A percentile compares a stretch with the other conserved stretches of the same genome.
These are phyloP conservation scores for Begonia masoniana DNA, from an alignment of 306 rosid genomes.

Conservation along the genomic window DNA sequence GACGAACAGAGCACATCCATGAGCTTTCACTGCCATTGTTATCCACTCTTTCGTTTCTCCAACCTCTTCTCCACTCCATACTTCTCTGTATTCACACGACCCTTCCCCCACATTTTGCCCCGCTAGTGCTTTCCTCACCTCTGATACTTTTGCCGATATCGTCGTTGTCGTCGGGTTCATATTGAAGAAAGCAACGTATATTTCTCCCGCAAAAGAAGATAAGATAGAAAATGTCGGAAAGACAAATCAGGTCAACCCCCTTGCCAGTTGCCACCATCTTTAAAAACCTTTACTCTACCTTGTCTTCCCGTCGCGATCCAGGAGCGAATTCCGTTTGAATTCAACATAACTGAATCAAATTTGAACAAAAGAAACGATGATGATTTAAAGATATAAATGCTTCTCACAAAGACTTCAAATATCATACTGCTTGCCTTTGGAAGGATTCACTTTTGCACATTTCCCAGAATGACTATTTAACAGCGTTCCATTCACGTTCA, in stretches of 20 bases:
- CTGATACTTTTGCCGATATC: no score
- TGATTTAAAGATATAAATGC: not conserved
- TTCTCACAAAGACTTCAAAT: no score
- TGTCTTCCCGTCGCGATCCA: constrained; percentile 79
- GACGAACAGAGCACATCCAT: constrained; percentile 52
- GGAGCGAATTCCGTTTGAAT: constrained; percentile 39
- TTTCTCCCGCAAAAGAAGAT: not conserved
- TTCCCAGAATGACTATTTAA: constrained; percentile 60
- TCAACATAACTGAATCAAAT: constrained; percentile 31
- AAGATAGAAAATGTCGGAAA: not conserved
- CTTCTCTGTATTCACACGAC: constrained; percentile 38
- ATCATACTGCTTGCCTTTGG: constrained; percentile 26
- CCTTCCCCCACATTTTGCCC: no score
- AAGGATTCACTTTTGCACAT: constrained; percentile 48
- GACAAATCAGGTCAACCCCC: not conserved
- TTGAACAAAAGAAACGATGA: not conserved
- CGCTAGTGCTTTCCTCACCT: no score
- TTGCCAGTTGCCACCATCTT: no score
- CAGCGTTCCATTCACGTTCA: constrained; percentile 56
- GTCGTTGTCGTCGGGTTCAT: no score
- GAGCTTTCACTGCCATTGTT: constrained; percentile 30
- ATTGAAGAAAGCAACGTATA: no score
- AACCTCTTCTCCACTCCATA: constrained; percentile 49
- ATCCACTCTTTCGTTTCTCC: constrained; percentile 17
- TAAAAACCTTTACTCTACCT: constrained; percentile 18